These are phyloP conservation scores for Typha latifolia DNA, from an alignment of 176 grass and related monocot genomes.

Conservation along the genomic window DNA sequence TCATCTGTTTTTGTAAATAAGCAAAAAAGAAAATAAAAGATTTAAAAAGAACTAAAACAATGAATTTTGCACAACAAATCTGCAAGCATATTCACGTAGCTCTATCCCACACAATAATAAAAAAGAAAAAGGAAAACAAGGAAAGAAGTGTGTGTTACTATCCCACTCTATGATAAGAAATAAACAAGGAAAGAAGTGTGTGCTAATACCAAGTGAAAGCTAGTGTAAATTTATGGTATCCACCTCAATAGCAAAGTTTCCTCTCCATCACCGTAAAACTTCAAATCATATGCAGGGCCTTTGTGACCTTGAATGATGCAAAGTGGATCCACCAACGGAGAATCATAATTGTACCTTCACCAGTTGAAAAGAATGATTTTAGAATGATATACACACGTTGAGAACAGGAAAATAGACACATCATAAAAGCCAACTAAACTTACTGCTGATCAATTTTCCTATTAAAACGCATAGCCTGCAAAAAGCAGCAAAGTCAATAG, in stretches of 20 bases:
- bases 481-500: background rate
- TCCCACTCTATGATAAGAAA: background rate
- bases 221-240: background rate
- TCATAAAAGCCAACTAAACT: background rate
- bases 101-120: background rate
- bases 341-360: background rate
- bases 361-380: background rate
- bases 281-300: slow-evolving; percentile 66
- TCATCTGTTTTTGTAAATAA: too few relatives aligned
- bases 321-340: slow-evolving; percentile 30
- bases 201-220: background rate
- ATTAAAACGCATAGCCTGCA: slow-evolving; percentile 4
- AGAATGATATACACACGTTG: background rate
- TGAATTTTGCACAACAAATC: too few relatives aligned
- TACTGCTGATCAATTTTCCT: slow-evolving; percentile 3
- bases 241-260: slow-evolving; percentile 71
- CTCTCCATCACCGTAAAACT: slow-evolving; percentile 46
- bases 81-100: too few relatives aligned
- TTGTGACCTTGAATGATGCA: slow-evolving; percentile 61
- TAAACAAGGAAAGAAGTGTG: background rate
- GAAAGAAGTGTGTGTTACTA: background rate
- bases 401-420: background rate
- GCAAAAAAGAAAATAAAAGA: too few relatives aligned
- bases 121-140: background rate
- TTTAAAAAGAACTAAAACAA: too few relatives aligned